These are phyloP conservation scores for Termitomyces sp. DNA, from an alignment of 768 basidiomycete genomes.

Conservation along the genomic window DNA sequence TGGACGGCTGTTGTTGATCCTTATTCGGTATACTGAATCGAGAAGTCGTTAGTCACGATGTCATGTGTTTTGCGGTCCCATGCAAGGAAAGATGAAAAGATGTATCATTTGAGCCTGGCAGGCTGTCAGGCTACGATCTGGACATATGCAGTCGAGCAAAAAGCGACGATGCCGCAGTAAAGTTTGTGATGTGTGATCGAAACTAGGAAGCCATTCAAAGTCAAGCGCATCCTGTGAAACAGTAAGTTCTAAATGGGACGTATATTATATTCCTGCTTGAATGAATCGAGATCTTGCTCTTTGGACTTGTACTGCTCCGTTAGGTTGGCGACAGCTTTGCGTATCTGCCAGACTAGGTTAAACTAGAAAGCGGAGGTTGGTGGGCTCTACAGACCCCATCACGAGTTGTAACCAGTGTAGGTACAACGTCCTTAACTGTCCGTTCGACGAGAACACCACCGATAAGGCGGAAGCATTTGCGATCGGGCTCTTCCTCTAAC, in stretches of 20 bases:
- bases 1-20: background rate
- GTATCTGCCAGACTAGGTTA: conserved; percentile 51
- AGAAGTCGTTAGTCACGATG: background rate
- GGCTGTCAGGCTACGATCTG: background rate
- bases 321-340: conserved; percentile 69
- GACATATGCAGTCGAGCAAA: conserved; percentile 3
- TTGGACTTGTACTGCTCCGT: conserved; percentile 86
- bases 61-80: background rate
- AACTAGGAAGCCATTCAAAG: background rate
- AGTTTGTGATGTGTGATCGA: background rate
- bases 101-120: background rate
- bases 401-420: conserved; percentile 82
- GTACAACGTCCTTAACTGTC: conserved; percentile 92
- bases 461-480: conserved; percentile 95
- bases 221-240: background rate
- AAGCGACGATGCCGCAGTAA: background rate
- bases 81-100: background rate
- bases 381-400: conserved; percentile 59
- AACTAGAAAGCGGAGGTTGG: conserved; percentile 1
- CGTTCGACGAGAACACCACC: conserved; percentile 95
- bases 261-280: conserved; percentile 75
- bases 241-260: conserved; percentile 38
- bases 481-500: conserved; percentile 73
- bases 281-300: conserved; percentile 76
- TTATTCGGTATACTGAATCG: background rate